Conservation (phyloP, 2,329 filamentous ascomycete species). For the Nectriaceae sp. region DNA sequence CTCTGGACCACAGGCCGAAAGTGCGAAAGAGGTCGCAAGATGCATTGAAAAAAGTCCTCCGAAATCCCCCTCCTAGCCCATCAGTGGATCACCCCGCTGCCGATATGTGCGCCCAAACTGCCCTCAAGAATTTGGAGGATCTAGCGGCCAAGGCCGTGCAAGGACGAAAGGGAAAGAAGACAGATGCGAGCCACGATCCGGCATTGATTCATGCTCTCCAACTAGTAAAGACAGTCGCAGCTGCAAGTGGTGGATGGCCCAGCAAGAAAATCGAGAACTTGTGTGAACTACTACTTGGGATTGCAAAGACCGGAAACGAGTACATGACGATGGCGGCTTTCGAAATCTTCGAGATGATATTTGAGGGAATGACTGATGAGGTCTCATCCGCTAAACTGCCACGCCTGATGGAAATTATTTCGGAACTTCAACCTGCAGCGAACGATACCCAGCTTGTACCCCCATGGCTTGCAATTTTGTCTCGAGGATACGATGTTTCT, state of each 20-base stretch:
- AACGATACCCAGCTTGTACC: slow-evolving; percentile 95
- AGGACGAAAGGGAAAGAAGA: slow-evolving; percentile 64
- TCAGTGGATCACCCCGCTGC: slow-evolving; percentile 92
- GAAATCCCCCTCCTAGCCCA: slow-evolving; percentile 84
- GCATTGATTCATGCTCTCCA: slow-evolving; percentile 89
- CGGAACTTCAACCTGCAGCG: slow-evolving; percentile 84
- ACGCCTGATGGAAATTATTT: slow-evolving; percentile 85
- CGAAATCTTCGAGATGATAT: slow-evolving; percentile 97
- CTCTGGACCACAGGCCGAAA: slow-evolving; percentile 87
- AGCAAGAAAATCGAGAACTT: slow-evolving; percentile 92
- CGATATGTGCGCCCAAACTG: slow-evolving; percentile 93
- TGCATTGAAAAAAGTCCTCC: slow-evolving; percentile 79
- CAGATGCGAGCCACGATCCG: slow-evolving; percentile 69
- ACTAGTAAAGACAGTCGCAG: slow-evolving; percentile 85
- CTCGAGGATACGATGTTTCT: slow-evolving; percentile 90
- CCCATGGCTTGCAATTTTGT: slow-evolving; percentile 94
- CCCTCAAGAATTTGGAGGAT: slow-evolving; percentile 77
- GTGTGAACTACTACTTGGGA: slow-evolving; percentile 85
- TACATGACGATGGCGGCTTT: slow-evolving; percentile 96
- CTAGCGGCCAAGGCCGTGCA: slow-evolving; percentile 63
- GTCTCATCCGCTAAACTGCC: slow-evolving; percentile 88
- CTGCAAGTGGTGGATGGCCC: slow-evolving; percentile 90
- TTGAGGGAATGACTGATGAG: slow-evolving; percentile 86
- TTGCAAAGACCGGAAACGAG: slow-evolving; percentile 88
- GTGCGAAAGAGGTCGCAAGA: slow-evolving; percentile 93